Conservation (phyloP, 495 filamentous ascomycete species). For the Penicillium canariense region DNA sequence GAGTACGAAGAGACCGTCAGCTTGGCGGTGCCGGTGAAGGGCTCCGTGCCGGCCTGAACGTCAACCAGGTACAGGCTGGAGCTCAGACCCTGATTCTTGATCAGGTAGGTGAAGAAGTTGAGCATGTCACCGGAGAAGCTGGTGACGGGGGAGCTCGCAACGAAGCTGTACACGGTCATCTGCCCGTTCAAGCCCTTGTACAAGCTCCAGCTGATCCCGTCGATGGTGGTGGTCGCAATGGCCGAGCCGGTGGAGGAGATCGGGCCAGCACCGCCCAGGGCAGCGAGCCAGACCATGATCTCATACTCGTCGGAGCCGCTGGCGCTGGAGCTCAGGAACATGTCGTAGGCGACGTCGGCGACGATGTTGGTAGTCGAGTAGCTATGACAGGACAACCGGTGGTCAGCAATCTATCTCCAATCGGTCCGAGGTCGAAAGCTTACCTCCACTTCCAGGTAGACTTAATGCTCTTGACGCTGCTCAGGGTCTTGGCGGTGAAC, state of each 20-base stretch:
- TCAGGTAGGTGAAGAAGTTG: conserved; percentile 58
- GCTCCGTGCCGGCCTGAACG: conserved; percentile 58
- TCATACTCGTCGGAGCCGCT: conserved; percentile 54
- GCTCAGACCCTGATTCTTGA: conserved; percentile 45
- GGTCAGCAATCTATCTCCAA: neutral
- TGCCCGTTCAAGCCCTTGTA: conserved; percentile 55
- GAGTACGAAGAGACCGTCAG: conserved; percentile 41
- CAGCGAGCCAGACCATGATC: conserved; percentile 70
- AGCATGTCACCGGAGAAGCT: conserved; percentile 56
- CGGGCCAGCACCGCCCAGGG: conserved; percentile 59
- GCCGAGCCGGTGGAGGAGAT: conserved; percentile 57
- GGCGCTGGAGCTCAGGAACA: conserved; percentile 54
- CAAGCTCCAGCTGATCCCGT: conserved; percentile 50
- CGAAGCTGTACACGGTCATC: conserved; percentile 61
- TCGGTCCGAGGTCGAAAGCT: conserved; percentile 2
- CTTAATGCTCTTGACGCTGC: conserved; percentile 48
- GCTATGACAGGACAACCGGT: conserved; percentile 25
- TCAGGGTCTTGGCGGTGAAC: conserved; percentile 46
- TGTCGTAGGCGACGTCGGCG: conserved; percentile 65
- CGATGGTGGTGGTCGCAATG: conserved; percentile 53
- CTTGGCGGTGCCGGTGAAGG: conserved; percentile 46
- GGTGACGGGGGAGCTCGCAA: conserved; percentile 45
- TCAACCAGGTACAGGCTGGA: conserved; percentile 53
- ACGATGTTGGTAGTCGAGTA: conserved; percentile 55
- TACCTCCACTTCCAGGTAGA: conserved; percentile 56